Base-by-base conservation (phyloP, 139 green algal species). In the Choricystis sp. region DNA sequence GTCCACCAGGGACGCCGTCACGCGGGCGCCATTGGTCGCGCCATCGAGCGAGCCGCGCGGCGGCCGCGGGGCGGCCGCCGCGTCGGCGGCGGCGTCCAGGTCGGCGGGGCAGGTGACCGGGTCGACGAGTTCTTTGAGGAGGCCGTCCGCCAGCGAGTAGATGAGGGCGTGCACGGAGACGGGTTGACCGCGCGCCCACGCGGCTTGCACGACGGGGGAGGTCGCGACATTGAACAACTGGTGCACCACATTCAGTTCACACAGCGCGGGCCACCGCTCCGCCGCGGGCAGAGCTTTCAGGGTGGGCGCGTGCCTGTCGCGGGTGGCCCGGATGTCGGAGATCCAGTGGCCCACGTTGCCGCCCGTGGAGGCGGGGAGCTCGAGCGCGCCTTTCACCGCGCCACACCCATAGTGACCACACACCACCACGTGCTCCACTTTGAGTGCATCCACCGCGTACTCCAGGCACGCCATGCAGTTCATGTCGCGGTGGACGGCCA, bases 381-480 rank as follows among this genome's bases (percentile, higher is more conserved):
- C 72, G 55, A 92, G 72, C 1, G 85, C 79, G 2, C 67, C 82
- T 31, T 75, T 78, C 9, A 81, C 77, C 0, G 84, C 85, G n/a
- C 84, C 85, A 68, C 84, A 92, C 64, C 77, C 78, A 67, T 89
- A 87, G 70, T 93, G 85, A 14, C 85, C 85, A 64, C 82, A 90
- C 28, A 93, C 68, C 23, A 93, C 86, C 56, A 93, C 67, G 66
- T 79, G 78, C 65, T 79, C 82, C 5, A 88, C 81, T 66, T 84
- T 85, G 29, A 90, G 72, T 55, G 60, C 66, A 24, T 73, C 76
- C 16, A 90, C 78, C 3, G 79, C 69, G 60, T 84, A 90, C 74
- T 89, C 83, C 25, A 89, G 65, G 71, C 75, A 84, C n/a, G 66
- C 55, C 83, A 87, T 87, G 59, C 60, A 66, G 70, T 89, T 90